Evolutionary conservation across 768 basidiomycete genomes (phyloP).

Genomic region (Agaricus subrufescens): DNA sequence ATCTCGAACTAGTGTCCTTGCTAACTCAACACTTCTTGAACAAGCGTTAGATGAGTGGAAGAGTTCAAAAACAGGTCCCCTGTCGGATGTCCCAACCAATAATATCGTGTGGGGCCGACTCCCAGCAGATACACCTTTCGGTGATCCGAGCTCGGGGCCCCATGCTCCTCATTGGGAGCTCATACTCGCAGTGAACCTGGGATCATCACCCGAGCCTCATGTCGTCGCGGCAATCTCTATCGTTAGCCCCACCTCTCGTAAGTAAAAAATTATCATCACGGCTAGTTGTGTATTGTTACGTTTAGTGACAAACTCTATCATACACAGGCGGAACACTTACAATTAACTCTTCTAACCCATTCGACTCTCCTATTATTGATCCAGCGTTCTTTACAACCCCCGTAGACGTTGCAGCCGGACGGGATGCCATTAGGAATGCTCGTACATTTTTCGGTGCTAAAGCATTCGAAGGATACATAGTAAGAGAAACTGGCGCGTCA

Average conservation of each 20-base stretch:
- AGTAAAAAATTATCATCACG: background rate
- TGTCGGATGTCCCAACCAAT: conserved; percentile 7
- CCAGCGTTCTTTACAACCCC: background rate
- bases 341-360: conserved; percentile 12
- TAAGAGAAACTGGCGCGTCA: background rate
- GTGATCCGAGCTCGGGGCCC: conserved; percentile 19
- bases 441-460: conserved; percentile 1
- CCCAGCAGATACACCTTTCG: conserved; percentile 1
- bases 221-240: background rate
- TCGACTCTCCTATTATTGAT: conserved; percentile 10
- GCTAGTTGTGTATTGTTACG: background rate
- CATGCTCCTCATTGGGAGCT: conserved; percentile 20
- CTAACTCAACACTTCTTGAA: conserved; percentile 4
- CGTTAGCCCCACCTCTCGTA: conserved; percentile 13
- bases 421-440: conserved; percentile 2
- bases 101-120: conserved; percentile 19
- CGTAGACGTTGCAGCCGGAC: conserved; percentile 18
- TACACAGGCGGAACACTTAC: conserved; percentile 7
- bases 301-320: too few relatives aligned
- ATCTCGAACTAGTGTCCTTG: background rate
- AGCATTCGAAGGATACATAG: conserved; percentile 2
- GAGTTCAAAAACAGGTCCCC: conserved; percentile 10
- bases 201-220: too few relatives aligned
- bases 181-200: background rate
- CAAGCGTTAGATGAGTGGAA: conserved; percentile 12